Conservation (phyloP, 2,329 filamentous ascomycete species). For the Arthrobotrys conoides region DNA sequence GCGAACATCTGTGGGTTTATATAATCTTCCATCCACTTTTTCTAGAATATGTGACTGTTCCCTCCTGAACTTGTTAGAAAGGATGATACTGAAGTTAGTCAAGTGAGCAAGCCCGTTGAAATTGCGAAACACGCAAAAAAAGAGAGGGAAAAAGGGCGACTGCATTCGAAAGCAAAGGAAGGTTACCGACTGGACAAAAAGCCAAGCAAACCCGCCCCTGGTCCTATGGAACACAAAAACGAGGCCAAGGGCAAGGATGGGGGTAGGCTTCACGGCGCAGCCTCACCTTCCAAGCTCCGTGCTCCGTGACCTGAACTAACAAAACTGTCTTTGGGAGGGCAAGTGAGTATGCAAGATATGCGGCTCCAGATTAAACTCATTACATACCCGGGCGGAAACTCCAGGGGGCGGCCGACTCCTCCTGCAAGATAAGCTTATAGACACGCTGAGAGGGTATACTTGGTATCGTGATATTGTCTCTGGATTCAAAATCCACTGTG, state of each 20-base stretch:
- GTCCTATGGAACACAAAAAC: constrained; percentile 16
- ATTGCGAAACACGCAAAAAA: constrained; percentile 32
- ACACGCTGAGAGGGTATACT: constrained; percentile 1
- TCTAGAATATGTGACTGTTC: constrained; percentile 41
- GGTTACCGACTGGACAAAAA: constrained; percentile 41
- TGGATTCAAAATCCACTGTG: constrained; percentile 23
- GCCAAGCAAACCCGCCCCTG: constrained; percentile 33
- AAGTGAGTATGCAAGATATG: constrained; percentile 27
- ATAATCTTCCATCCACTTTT: constrained; percentile 15
- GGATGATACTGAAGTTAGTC: neutral
- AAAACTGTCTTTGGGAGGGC: constrained; percentile 34
- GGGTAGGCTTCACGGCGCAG: constrained; percentile 10
- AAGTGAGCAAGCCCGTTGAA: neutral
- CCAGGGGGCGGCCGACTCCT: neutral
- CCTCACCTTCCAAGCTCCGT: constrained; percentile 12
- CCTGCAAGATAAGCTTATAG: constrained; percentile 27
- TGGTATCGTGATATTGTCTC: constrained; percentile 23
- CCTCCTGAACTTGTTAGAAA: constrained; percentile 9
- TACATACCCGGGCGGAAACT: constrained; percentile 18
- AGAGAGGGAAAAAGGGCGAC: constrained; percentile 6
- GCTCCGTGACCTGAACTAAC: constrained; percentile 22
- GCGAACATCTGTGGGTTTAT: constrained; percentile 13
- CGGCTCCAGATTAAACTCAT: constrained; percentile 31
- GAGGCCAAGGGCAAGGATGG: constrained; percentile 23
- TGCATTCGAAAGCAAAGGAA: constrained; percentile 23